Percentiles rank a stretch among this genome's conserved stretches.
Evolutionary conservation across 176 grass and related monocot species (phyloP).

Genomic region (Eleusine coracana): DNA sequence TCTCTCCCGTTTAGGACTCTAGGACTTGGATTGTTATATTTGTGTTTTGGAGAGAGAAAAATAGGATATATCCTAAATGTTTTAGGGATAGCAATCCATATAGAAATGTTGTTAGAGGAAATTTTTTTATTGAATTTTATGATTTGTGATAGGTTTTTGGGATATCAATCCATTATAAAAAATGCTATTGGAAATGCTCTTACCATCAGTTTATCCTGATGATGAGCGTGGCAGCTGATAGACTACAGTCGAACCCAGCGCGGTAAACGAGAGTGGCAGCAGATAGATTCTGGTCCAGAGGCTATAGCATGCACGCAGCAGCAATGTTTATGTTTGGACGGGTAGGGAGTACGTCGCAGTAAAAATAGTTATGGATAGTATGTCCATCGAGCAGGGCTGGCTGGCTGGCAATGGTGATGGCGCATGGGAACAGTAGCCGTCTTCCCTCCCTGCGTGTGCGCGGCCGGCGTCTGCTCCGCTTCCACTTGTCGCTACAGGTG

Average conservation of each 20-base stretch:
- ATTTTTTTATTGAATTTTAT: no score
- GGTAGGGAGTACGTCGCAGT: conserved; percentile 10
- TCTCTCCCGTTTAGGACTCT: no score
- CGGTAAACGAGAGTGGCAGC: conserved; percentile 6
- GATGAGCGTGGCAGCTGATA: background rate
- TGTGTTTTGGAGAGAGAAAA: no score
- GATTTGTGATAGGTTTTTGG: no score
- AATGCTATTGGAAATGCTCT: no score
- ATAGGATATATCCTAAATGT: no score
- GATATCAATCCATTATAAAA: no score
- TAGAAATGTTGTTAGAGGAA: no score
- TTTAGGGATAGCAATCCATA: no score
- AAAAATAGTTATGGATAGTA: conserved; percentile 22
- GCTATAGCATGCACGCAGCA: background rate
- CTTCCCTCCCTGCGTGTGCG: conserved; percentile 25
- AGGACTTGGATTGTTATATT: no score
- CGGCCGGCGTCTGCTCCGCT: conserved; percentile 48
- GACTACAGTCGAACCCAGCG: background rate
- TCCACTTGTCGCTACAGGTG: conserved; percentile 55
- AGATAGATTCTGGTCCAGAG: conserved; percentile 35
- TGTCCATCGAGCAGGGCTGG: conserved; percentile 7
- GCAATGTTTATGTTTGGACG: background rate
- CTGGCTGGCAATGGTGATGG: background rate
- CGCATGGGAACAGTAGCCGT: conserved; percentile 37
- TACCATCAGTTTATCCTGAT: background rate